Percentiles rank a stretch among this genome's conserved stretches.
Conservation (phyloP, 2,329 filamentous ascomycete genomes). For the Epichloe uncinata region DNA sequence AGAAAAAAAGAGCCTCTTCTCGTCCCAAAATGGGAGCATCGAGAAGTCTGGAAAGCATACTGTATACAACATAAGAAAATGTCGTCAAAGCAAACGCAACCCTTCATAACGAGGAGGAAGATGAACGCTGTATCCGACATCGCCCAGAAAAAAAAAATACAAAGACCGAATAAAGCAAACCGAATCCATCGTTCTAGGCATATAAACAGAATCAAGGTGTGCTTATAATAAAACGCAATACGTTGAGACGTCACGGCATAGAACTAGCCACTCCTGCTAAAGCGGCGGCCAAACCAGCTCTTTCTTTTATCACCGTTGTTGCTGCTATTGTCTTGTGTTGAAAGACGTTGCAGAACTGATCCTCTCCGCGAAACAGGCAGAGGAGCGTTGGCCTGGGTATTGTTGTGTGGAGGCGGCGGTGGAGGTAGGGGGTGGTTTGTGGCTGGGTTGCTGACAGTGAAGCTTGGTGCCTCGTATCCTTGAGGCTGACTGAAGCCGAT, state of each 20-base stretch:
- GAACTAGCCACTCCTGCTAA: slow-evolving; percentile 45
- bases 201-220: neutral
- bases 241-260: neutral
- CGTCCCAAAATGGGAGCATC: neutral
- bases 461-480: slow-evolving; percentile 27
- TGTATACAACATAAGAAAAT: slow-evolving; percentile 2
- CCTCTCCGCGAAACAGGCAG: slow-evolving; percentile 17
- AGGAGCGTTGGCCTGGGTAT: slow-evolving; percentile 9
- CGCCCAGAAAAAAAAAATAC: neutral
- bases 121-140: neutral
- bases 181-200: neutral
- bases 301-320: slow-evolving; percentile 55
- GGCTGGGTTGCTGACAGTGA: slow-evolving; percentile 19
- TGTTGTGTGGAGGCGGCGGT: slow-evolving; percentile 9
- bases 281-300: slow-evolving; percentile 77
- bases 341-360: slow-evolving; percentile 6
- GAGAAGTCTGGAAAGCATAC: neutral
- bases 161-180: neutral
- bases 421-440: slow-evolving; percentile 14
- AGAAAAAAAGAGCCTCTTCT: neutral
- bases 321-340: neutral
- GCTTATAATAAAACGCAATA: neutral
- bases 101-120: neutral
- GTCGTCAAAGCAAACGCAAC: slow-evolving; percentile 1
- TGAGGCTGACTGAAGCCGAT: slow-evolving; percentile 38